Evolutionary conservation across 129 eudicot species (phyloP), one percentile per base, ranked within the genome.

Genomic region (Mikania micrantha): DNA sequence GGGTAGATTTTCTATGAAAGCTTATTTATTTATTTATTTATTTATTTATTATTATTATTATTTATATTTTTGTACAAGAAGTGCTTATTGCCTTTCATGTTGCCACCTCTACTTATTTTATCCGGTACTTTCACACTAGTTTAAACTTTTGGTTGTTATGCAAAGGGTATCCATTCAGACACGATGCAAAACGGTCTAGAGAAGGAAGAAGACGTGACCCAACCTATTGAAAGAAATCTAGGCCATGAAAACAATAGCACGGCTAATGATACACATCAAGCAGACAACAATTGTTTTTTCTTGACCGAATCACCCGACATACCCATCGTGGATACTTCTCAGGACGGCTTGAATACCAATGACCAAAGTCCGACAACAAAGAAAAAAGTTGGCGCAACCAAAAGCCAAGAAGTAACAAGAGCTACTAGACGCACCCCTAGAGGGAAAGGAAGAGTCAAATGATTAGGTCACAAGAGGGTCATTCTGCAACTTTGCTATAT

Each of bases 81-180:
- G 5, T 42, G 3, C 4, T 42, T 42, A 32, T 39, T 39, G 15
- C 15, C 42, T 9, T 38, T 38, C 42, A 0, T 5, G 42, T 20
- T 66, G 29, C 28, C 40, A 16, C 45, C 41, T 45, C 5, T 67
- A 11, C 15, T 32, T 32, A 17, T 32, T 19, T 34, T 16, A 31
- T 19, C 28, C 21, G 2, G 31, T 31, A 72, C 66, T 69, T 45
- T 25, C 56, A 1, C 29, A 64, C 11, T 12, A 4, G 52, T 29
- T 48, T 28, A 50, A 27, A 11, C 60, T 60, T 64, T 66, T 74
- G 66, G 59, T 66, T 54, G 71, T 50, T 73, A 27, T 57, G 49
- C 41, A 42, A 68, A 83, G 93, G 82, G 75, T 60, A n/a, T 60
- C 56, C 67, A 65, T 66, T 48, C 67, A 15, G 81, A 77, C 73